Base-by-base conservation (phyloP, 2,329 filamentous ascomycete genomes). In the Aspergillus oerlinghausenensis region DNA sequence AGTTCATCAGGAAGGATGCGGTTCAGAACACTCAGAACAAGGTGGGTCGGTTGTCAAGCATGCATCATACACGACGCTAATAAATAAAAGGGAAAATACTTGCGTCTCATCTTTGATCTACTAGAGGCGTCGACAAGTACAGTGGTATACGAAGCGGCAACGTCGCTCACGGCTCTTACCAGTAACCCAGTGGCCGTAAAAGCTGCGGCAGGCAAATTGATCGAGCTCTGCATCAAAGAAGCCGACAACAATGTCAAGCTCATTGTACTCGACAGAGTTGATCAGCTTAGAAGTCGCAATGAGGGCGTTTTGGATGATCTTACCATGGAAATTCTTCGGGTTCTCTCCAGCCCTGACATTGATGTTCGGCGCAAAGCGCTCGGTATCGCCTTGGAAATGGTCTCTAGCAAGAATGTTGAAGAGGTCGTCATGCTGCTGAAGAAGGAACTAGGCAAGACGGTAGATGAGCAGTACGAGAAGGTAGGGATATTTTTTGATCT, bases 161-260 rank as follows among this genome's bases (percentile, higher is more conserved):
- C 93, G 1, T 96, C 93, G 11, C 82, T 99, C 55, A 97, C 93
- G 6, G 88, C 92, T 1, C 84, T 99, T 53, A 99, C 94, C 21
- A 95, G 85, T 75, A 99, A 99, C 77, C 93, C 94, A 0, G 94
- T 99, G 11, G 94, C 94, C 19, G 93, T 99, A 58, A 99, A 97
- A 78, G 94, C 94, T 26, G 94, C 94, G 9, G 94, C 94, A 14
- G 84, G 86, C 65, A 99, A 99, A 72, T 94, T 99, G 73, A 96
- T 97, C 62, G 94, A 99, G 75, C 82, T 99, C 8, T 92, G 89
- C 72, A 97, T 99, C 73, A 96, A 96, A 77, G 94, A 97, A 76
- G 88, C 94, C 0, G 94, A 99, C 74, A 99, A 99, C 80, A 99
- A 99, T 71, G 94, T 99, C 62, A 99, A 99, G 79, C 86, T 99